Evolutionary conservation across 129 eudicot genomes (phyloP).

Genomic region (Chrysanthemum makinoi): DNA sequence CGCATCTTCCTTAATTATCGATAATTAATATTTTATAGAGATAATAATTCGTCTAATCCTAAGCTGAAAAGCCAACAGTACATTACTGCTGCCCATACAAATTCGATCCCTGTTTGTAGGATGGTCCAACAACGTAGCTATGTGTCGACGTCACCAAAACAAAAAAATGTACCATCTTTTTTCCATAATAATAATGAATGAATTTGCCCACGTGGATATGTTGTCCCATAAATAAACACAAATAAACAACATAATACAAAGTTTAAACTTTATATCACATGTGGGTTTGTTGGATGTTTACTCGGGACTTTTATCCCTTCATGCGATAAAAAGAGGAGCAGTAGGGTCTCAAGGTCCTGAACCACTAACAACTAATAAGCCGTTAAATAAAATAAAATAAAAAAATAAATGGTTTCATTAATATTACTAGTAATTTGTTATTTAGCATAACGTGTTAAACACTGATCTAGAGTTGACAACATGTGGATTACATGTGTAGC

Average conservation of each 20-base stretch:
- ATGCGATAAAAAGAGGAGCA: too few species aligned
- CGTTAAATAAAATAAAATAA: too few species aligned
- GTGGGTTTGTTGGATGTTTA: too few species aligned
- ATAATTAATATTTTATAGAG: neutral
- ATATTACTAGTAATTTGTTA: too few species aligned
- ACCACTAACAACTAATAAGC: too few species aligned
- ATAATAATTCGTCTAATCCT: too few species aligned
- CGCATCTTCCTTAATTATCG: neutral
- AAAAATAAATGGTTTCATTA: too few species aligned
- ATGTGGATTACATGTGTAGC: constrained; percentile 10
- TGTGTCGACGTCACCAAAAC: neutral
- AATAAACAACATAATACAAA: too few species aligned
- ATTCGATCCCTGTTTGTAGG: constrained; percentile 22
- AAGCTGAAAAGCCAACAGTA: constrained; percentile 17
- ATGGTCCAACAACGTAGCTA: constrained; percentile 26
- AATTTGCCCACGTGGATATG: constrained; percentile 25
- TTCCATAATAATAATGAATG: neutral
- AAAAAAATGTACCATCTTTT: neutral
- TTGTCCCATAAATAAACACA: neutral
- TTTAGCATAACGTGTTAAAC: neutral
- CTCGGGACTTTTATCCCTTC: too few species aligned
- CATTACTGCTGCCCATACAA: constrained; percentile 32
- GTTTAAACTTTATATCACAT: too few species aligned
- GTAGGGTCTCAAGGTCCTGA: too few species aligned
- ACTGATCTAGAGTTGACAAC: constrained; percentile 15